Base-by-base conservation (phyloP, 192 early-diverging fungal species). In the Coemansia asiatica region DNA sequence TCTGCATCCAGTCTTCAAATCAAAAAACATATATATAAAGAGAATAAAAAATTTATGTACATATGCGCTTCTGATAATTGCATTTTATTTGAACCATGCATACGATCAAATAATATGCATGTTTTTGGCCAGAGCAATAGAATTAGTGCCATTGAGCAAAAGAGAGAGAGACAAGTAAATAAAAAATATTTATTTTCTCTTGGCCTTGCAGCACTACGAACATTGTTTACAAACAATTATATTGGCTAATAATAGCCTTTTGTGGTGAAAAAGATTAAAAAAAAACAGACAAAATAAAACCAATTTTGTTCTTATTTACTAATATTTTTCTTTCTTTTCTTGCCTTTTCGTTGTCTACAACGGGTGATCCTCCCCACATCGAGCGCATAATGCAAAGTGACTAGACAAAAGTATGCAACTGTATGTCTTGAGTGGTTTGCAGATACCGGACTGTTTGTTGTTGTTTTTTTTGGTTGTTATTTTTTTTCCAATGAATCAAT, bases 351-450 rank as follows among this genome's bases (percentile, higher is more conserved):
- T n/a, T n/a, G n/a, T n/a, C 53, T 6, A 21, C 18, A 55, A 55
- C 53, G 53, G 40, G 40, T 29, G 26, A 28, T 55, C 25, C n/a
- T 6, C 53, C 53, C 53, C 53, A 28, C 53, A 55, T 27, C 29
- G 2, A 55, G 6, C 21, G 26, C 53, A 55, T 55, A 55, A 55
- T 55, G 27, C 25, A 55, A 55, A 7, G 53, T 55, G 53, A 27
- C 53, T 2, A 55, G 26, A 55, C 27, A 21, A 55, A 15, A 18
- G 53, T 16, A 26, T 55, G 53, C 53, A 21, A 26, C 16, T 55
- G 53, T 55, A 31, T 31, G 53, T 55, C 27, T 55, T 55, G 27
- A 10, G 27, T 16, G 53, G 53, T 28, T 28, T 55, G 53, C 53
- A 55, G 13, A 4, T 28, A 2, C 1, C 53, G 35, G 10, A 36